These are phyloP conservation scores for Nitzschia putrida DNA, from an alignment of 108 stramenopile species.

Conservation along the genomic window DNA sequence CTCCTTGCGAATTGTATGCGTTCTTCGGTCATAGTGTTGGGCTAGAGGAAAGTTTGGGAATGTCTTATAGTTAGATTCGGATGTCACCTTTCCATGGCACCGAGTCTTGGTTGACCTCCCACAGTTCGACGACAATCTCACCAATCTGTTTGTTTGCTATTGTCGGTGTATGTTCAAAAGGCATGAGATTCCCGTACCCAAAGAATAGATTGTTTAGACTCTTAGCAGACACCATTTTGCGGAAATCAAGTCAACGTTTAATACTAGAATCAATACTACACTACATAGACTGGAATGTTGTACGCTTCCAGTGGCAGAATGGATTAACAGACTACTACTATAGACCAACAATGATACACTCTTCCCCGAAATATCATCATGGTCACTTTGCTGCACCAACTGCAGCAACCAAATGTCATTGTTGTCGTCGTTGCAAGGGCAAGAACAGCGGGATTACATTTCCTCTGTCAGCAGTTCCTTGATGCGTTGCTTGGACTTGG, in stretches of 20 bases:
- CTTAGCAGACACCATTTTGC: not conserved
- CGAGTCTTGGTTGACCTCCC: conserved; percentile 24
- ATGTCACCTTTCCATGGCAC: conserved; percentile 1
- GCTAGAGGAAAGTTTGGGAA: conserved; percentile 18
- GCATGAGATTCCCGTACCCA: not conserved
- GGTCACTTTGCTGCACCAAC: too few species aligned
- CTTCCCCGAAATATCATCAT: too few species aligned
- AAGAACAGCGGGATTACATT: conserved; percentile 12
- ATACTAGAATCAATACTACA: too few species aligned
- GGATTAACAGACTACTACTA: too few species aligned
- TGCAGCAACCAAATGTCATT: too few species aligned
- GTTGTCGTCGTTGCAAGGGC: too few species aligned
- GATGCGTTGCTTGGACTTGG: conserved; percentile 31
- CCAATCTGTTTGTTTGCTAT: not conserved
- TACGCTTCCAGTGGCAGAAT: too few species aligned
- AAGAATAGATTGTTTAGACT: not conserved
- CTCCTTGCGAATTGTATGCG: conserved; percentile 9
- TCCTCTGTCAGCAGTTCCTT: conserved; percentile 45
- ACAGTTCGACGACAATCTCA: not conserved
- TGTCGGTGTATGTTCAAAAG: too few species aligned
- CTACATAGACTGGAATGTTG: too few species aligned
- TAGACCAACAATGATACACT: too few species aligned
- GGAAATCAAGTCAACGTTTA: not conserved
- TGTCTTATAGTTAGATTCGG: conserved; percentile 28
- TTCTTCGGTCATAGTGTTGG: conserved; percentile 24